Evolutionary conservation across 768 basidiomycete species (phyloP).

Genomic region (Suillus paluster): DNA sequence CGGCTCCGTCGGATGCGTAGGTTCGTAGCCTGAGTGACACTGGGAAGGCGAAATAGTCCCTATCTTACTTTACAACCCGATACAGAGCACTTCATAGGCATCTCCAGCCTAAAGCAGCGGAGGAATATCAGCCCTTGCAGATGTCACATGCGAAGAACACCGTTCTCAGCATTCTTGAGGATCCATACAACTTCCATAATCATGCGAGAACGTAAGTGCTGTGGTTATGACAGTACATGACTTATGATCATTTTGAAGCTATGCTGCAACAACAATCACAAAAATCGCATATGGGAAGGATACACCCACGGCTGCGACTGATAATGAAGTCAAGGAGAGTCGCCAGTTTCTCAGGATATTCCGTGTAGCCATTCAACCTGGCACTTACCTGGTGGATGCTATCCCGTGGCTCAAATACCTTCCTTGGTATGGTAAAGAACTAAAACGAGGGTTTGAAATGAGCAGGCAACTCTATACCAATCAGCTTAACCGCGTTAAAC

Average conservation of each 20-base stretch:
- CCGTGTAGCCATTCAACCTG: slow-evolving; percentile 35
- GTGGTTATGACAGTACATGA: background rate
- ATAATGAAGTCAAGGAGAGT: slow-evolving; percentile 13
- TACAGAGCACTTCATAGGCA: slow-evolving; percentile 56
- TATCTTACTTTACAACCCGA: background rate
- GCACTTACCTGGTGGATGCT: slow-evolving; percentile 35
- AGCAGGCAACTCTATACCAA: slow-evolving; percentile 49
- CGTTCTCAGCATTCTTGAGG: slow-evolving; percentile 22
- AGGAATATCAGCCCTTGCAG: slow-evolving; percentile 49
- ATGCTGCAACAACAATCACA: slow-evolving; percentile 21
- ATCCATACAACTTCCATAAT: slow-evolving; percentile 14
- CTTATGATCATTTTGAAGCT: slow-evolving; percentile 15
- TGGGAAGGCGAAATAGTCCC: background rate
- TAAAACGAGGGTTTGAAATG: slow-evolving; percentile 52
- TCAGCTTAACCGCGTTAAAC: slow-evolving; percentile 46
- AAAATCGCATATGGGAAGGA: slow-evolving; percentile 28
- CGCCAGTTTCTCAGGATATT: slow-evolving; percentile 27
- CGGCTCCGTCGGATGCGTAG: slow-evolving; percentile 58
- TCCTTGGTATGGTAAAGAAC: slow-evolving; percentile 58
- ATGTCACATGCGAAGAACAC: slow-evolving; percentile 31
- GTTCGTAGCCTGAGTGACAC: slow-evolving; percentile 35
- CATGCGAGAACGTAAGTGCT: slow-evolving; percentile 18
- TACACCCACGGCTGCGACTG: slow-evolving; percentile 18
- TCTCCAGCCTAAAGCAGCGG: slow-evolving; percentile 52
- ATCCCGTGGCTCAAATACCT: slow-evolving; percentile 44